Percentiles rank a stretch among this genome's conserved stretches.
Evolutionary conservation across 2,329 filamentous ascomycete species (phyloP).

Genomic region (Albifimbria verrucaria): DNA sequence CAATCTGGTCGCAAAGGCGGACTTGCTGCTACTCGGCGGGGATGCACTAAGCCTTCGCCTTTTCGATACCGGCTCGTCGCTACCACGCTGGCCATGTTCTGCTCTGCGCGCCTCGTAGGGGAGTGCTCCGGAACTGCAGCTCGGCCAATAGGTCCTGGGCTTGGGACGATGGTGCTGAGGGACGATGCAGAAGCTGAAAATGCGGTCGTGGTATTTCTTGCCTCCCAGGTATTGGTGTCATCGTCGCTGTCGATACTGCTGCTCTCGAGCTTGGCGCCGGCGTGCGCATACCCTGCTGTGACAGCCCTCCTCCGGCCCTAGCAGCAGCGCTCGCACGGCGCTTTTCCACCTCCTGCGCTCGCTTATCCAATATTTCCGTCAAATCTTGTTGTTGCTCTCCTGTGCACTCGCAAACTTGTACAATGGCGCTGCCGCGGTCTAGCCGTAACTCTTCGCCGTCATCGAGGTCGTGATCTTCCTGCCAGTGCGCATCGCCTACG

Average conservation of each 20-base stretch:
- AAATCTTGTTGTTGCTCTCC: conserved; percentile 75
- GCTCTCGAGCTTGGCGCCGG: conserved; percentile 21
- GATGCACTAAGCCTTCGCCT: conserved; percentile 23
- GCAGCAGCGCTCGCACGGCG: conserved; percentile 42
- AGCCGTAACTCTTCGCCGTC: conserved; percentile 81
- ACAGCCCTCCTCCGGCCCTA: conserved; percentile 18
- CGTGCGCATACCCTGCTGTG: conserved; percentile 6
- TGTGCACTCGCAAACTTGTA: conserved; percentile 76
- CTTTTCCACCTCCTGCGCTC: conserved; percentile 53
- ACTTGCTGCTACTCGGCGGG: conserved; percentile 27
- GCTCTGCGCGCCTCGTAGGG: conserved; percentile 27
- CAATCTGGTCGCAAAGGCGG: conserved; percentile 28
- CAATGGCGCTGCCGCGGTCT: conserved; percentile 70
- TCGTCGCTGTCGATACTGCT: not conserved
- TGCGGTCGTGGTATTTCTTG: conserved; percentile 22
- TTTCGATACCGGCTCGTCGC: conserved; percentile 20
- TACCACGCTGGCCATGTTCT: conserved; percentile 9
- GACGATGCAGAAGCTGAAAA: conserved; percentile 37
- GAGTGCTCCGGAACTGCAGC: conserved; percentile 28
- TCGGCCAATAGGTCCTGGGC: conserved; percentile 26
- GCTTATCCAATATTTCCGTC: conserved; percentile 69
- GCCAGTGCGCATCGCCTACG: conserved; percentile 83
- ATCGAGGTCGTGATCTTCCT: conserved; percentile 61
- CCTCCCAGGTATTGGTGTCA: conserved; percentile 8
- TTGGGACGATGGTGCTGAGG: conserved; percentile 35